phyloP scores from a whole-genome alignment of 768 basidiomycete species.

The Lactarius vividus region DNA sequence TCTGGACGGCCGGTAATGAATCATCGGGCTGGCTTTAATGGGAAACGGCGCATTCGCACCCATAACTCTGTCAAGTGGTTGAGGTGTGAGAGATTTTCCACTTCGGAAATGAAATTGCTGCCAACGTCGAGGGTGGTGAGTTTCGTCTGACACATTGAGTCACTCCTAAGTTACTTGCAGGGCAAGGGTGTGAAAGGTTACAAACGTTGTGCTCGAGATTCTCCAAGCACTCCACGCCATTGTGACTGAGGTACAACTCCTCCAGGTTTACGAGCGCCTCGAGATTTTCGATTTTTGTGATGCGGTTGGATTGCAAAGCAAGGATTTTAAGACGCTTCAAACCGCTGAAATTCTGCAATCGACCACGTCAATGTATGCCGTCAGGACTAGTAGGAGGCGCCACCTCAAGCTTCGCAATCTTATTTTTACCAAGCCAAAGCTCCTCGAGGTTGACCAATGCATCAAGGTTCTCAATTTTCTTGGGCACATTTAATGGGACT shows the following conservation, averaged over 20 bases:
- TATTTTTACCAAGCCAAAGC: slow-evolving; percentile 98
- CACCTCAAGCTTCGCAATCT: slow-evolving; percentile 85
- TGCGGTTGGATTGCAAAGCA: slow-evolving; percentile 91
- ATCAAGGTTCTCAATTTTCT: slow-evolving; percentile 89
- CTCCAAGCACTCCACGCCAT: slow-evolving; percentile 80
- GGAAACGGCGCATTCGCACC: slow-evolving; percentile 47
- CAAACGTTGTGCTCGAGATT: slow-evolving; percentile 82
- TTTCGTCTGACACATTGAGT: slow-evolving; percentile 43
- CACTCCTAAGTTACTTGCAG: neutral
- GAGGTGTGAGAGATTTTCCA: slow-evolving; percentile 84
- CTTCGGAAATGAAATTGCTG: slow-evolving; percentile 72
- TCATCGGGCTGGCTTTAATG: neutral
- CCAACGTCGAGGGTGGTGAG: slow-evolving; percentile 87
- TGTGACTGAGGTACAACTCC: slow-evolving; percentile 92
- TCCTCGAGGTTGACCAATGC: slow-evolving; percentile 81
- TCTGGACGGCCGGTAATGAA: slow-evolving; percentile 43
- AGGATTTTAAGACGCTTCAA: slow-evolving; percentile 79
- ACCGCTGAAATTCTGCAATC: slow-evolving; percentile 57
- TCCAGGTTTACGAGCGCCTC: slow-evolving; percentile 72
- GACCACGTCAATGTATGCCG: neutral
- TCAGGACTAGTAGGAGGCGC: slow-evolving; percentile 6
- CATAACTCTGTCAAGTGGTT: slow-evolving; percentile 85
- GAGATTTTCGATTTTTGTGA: slow-evolving; percentile 82
- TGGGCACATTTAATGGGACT: slow-evolving; percentile 8
- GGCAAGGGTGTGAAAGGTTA: slow-evolving; percentile 4